These are phyloP conservation scores for Hypholoma fasciculare DNA, from an alignment of 768 basidiomycete genomes.

Conservation along the genomic window DNA sequence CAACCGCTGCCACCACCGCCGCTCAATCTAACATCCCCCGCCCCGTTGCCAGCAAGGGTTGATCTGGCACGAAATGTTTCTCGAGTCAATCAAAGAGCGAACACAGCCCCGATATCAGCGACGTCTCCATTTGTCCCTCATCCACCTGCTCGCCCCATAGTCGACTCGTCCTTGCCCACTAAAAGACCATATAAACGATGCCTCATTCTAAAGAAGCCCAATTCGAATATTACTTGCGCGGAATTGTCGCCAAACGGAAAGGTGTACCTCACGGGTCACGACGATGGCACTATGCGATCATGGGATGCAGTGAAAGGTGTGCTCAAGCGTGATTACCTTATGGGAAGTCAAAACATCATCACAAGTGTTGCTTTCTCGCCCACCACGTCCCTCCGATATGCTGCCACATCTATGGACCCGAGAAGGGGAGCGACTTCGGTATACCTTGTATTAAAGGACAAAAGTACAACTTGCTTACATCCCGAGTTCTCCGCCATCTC, in stretches of 20 bases:
- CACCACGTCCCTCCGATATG: background rate
- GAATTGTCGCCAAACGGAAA: background rate
- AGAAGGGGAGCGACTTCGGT: background rate
- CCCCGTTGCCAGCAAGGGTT: background rate
- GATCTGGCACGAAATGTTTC: background rate
- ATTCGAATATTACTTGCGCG: background rate
- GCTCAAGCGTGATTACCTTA: background rate
- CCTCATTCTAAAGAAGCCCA: background rate
- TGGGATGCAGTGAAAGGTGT: conserved; percentile 5
- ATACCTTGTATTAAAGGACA: conserved; percentile 3
- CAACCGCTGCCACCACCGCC: background rate
- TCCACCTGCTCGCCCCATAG: background rate
- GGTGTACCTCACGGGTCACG: conserved; percentile 3
- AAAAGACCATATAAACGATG: background rate
- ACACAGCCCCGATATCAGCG: background rate
- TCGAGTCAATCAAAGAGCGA: background rate
- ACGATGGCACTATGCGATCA: conserved; percentile 2
- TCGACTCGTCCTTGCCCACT: conserved; percentile 3
- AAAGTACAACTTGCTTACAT: background rate
- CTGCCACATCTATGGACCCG: background rate
- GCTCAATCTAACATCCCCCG: background rate
- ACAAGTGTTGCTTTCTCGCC: conserved; percentile 1
- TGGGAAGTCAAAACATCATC: background rate
- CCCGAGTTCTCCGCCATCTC: background rate
- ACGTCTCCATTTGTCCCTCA: background rate